Evolutionary conservation across 2,329 filamentous ascomycete genomes (phyloP), one percentile per base, ranked within the genome.

Genomic region (Ilyonectria robusta): DNA sequence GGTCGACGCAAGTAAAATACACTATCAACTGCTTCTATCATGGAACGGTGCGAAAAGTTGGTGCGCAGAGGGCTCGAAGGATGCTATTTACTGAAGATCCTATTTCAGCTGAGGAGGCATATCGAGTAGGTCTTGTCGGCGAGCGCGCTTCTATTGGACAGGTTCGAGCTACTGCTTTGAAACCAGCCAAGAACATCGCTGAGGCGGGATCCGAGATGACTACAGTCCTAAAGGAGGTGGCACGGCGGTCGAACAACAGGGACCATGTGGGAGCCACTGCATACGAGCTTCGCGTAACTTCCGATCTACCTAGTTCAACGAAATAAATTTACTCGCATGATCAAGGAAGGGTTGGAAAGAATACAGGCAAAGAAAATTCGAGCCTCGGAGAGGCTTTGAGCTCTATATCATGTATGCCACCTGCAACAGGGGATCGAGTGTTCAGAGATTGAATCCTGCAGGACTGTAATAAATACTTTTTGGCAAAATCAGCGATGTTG

Each of bases 261-360:
- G 44, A 47, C 21, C 44, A 47, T 19, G n/a, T 47, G 6, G 44
- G 44, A 47, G 44, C 44, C 17, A 47, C 44, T 10, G 44, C 44
- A 9, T 47, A 47, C 21, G 44, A 47, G 44, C 44, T 47, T 9
- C n/a, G 44, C 9, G 44, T 47, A 23, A 47, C 44, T 3, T 10
- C 44, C 44, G 44, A 47, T 17, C 44, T 47, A 47, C 6, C 44
- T 47, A 19, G 44, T 47, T 17, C 44, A 47, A 47, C 44, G 44
- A 17, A 47, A 23, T 23, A 15, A 47, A 8, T 47, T 47, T 47
- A 47, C 44, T 13, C 10, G 17, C 2, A 47, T 47, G 44, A 47
- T 47, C 15, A 19, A 47, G 11, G 44, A 47, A 23, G 44, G 44
- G 6, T 10, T 21, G n/a, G 44, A 47, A 19, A 47, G 21, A 2